Base-by-base conservation (phyloP, 169 alveolate species). In the Cryptosporidium viatorum region DNA sequence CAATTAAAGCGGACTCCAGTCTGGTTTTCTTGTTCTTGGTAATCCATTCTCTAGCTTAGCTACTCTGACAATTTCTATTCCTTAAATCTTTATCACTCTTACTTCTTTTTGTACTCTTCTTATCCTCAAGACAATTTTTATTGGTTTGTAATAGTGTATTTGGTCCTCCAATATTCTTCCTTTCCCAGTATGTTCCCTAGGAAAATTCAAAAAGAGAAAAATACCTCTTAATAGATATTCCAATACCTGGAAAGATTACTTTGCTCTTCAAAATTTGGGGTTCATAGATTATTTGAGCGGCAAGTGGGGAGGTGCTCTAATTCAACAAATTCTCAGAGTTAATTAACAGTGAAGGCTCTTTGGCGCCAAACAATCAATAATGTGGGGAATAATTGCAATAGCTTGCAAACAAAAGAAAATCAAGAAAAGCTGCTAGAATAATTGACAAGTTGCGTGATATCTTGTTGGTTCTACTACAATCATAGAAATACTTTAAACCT, bases 1-100 rank as follows among this genome's bases (percentile, higher is more conserved):
- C 99, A 98, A 70, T 99, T 96, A 94, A 98, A 97, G 65, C 99
- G 95, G 62, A 98, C 94, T 29, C 99, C 99, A 80, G 97, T 96
- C 65, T 93, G 94, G 60, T 93, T 92, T 92, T 96, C 98, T 69
- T 93, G 95, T 71, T 92, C 92, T 71, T 91, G 95, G 48, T 91
- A 92, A 51, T 95, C 97, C 96, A 93, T 95, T 16, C 65, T 45
- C 52, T 39, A 45, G 65, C 31, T 45, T 45, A 21, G 48, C 59
- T 45, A 45, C 21, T 70, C 39, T 43, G 84, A 41, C n/a, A 29
- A n/a, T 70, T 21, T 45, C 9, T 48, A 37, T 43, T 26, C 45
- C 73, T 67, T 31, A n/a, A 67, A 12, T 67, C 26, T 67, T 39
- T 31, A 33, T 31, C 35, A 18, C 23, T 26, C 45, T 33, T 67